Evolutionary conservation across 306 rosid genomes (phyloP).

Genomic region (Luffa acutangula): DNA sequence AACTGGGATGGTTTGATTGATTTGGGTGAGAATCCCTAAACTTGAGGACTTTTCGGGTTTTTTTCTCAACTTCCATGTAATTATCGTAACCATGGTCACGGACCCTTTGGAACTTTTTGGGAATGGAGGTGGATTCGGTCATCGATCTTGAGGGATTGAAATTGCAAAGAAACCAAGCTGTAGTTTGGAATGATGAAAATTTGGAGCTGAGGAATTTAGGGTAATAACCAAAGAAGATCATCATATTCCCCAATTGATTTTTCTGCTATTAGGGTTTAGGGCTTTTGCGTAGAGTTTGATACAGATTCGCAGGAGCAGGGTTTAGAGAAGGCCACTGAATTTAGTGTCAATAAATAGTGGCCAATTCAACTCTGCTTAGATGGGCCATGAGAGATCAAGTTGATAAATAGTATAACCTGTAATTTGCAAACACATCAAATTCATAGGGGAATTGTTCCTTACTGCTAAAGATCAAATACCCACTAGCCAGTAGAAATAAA

Average conservation of each 20-base stretch:
- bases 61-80: constrained; percentile 89
- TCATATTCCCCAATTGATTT: constrained; percentile 19
- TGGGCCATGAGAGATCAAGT: not conserved
- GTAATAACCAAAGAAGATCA: constrained; percentile 11
- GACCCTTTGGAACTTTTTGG: constrained; percentile 50
- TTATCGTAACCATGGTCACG: constrained; percentile 86
- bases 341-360: not conserved
- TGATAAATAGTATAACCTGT: not conserved
- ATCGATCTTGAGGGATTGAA: constrained; percentile 21
- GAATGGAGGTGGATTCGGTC: constrained; percentile 72
- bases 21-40: constrained; percentile 50
- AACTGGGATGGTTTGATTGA: constrained; percentile 44
- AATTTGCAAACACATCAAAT: too few species aligned
- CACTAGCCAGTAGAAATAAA: too few species aligned
- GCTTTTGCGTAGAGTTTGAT: constrained; percentile 13
- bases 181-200: constrained; percentile 5
- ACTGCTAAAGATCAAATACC: too few species aligned
- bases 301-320: not conserved
- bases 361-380: not conserved
- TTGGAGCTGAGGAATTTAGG: constrained; percentile 23
- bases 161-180: constrained; percentile 14
- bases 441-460: too few species aligned
- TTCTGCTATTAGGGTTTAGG: not conserved
- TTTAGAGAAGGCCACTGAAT: not conserved
- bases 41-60: constrained; percentile 65